Evolutionary conservation across 2,329 filamentous ascomycete genomes (phyloP).

Genomic region (Diaporthe sp.): DNA sequence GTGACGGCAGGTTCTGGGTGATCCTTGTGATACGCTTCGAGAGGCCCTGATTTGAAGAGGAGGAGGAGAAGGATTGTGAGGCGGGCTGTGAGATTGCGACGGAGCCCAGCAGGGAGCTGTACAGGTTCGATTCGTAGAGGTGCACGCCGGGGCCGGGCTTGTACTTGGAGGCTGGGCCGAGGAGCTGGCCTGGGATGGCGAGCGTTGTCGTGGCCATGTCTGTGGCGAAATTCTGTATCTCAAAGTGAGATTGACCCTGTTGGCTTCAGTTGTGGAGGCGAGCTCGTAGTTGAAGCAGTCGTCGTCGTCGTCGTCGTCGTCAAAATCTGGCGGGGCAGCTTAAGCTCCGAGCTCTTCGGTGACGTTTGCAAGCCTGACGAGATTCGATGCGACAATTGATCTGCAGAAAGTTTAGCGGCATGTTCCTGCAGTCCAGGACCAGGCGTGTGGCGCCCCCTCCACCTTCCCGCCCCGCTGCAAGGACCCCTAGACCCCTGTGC

Average conservation of each 20-base stretch:
- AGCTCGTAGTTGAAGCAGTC: neutral
- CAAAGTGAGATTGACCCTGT: neutral
- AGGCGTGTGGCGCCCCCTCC: conserved; percentile 2
- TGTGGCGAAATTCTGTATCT: neutral
- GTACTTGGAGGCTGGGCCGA: conserved; percentile 78
- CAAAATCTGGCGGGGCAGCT: conserved; percentile 2
- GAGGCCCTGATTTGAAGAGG: conserved; percentile 53
- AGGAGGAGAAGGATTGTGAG: conserved; percentile 43
- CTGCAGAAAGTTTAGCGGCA: conserved; percentile 29
- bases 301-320: neutral
- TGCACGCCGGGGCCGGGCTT: conserved; percentile 87
- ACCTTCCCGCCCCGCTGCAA: conserved; percentile 10
- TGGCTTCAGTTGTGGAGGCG: neutral
- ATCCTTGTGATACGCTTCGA: conserved; percentile 72
- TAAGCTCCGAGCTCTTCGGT: conserved; percentile 18
- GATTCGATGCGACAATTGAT: conserved; percentile 21
- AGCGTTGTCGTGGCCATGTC: conserved; percentile 53
- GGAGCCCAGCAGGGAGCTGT: conserved; percentile 85
- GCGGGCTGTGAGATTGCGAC: conserved; percentile 68
- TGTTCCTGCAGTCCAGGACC: conserved; percentile 24
- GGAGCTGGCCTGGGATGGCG: conserved; percentile 84
- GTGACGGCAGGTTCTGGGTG: conserved; percentile 46
- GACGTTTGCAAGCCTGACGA: neutral
- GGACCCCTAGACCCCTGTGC: conserved; percentile 30
- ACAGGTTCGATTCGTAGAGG: conserved; percentile 79